Conservation (phyloP, 495 filamentous ascomycete species). For the Trichoderma gamsii region DNA sequence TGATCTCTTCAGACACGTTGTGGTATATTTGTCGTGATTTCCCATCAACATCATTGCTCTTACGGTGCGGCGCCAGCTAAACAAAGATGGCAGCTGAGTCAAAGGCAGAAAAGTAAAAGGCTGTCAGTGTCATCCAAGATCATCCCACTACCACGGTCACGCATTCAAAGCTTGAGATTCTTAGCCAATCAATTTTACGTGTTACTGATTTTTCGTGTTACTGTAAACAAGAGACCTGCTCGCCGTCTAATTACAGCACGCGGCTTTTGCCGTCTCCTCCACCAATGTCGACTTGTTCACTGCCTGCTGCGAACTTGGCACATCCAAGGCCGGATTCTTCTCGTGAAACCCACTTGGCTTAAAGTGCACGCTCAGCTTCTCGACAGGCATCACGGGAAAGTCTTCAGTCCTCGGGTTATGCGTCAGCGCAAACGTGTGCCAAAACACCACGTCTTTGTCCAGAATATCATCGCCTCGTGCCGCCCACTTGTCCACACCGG, state of each 20-base stretch:
- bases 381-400: constrained; percentile 81
- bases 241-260: neutral
- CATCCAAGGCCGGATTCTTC: constrained; percentile 80
- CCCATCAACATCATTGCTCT: no score
- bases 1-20: no score
- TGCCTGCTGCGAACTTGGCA: constrained; percentile 53
- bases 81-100: no score
- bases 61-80: neutral
- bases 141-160: no score
- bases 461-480: constrained; percentile 56
- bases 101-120: no score
- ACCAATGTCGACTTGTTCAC: constrained; percentile 12
- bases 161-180: no score
- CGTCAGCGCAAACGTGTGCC: constrained; percentile 93
- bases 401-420: constrained; percentile 93
- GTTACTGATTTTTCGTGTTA: no score
- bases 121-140: no score
- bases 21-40: no score
- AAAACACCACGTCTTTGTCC: constrained; percentile 84
- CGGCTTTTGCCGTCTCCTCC: neutral
- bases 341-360: constrained; percentile 84
- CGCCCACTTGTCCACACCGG: neutral
- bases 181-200: no score
- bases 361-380: constrained; percentile 79
- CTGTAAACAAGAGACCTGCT: neutral